A percentile compares a stretch with the other conserved stretches of the same genome.
phyloP scores from a whole-genome alignment of 768 basidiomycete species.

The Dacryopinax primogenitus region DNA sequence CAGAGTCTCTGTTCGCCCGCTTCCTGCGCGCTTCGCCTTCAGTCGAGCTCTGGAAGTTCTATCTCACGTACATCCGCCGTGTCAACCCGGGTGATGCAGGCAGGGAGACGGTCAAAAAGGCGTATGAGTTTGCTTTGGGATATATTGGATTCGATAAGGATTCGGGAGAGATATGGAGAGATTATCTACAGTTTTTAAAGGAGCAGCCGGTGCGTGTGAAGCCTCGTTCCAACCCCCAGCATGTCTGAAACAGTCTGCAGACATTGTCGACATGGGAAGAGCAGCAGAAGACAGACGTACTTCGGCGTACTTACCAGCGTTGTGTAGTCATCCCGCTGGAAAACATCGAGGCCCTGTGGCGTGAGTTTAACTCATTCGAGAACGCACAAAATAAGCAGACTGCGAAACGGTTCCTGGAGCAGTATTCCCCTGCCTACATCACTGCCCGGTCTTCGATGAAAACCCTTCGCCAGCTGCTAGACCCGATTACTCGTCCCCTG shows the following conservation, averaged over 20 bases:
- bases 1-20: constrained; percentile 77
- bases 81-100: constrained; percentile 26
- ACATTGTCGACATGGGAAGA: constrained; percentile 84
- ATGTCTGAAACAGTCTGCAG: constrained; percentile 23
- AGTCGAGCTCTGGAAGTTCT: constrained; percentile 86
- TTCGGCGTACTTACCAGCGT: constrained; percentile 84
- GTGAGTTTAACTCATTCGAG: constrained; percentile 86
- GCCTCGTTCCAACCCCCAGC: not conserved
- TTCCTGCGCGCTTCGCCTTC: constrained; percentile 76
- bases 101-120: constrained; percentile 64
- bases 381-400: constrained; percentile 79
- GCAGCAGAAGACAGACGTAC: constrained; percentile 85
- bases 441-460: constrained; percentile 82
- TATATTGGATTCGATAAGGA: constrained; percentile 87
- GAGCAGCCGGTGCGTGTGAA: constrained; percentile 51
- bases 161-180: constrained; percentile 82
- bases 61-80: constrained; percentile 83
- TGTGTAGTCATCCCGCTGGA: constrained; percentile 90
- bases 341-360: constrained; percentile 86
- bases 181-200: constrained; percentile 83
- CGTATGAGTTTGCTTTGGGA: constrained; percentile 85
- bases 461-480: constrained; percentile 55
- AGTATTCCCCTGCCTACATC: constrained; percentile 88
- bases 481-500: constrained; percentile 44
- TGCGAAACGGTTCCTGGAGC: constrained; percentile 93